Conservation (phyloP, 768 basidiomycete genomes). For the Boletus rubroflammeus region DNA sequence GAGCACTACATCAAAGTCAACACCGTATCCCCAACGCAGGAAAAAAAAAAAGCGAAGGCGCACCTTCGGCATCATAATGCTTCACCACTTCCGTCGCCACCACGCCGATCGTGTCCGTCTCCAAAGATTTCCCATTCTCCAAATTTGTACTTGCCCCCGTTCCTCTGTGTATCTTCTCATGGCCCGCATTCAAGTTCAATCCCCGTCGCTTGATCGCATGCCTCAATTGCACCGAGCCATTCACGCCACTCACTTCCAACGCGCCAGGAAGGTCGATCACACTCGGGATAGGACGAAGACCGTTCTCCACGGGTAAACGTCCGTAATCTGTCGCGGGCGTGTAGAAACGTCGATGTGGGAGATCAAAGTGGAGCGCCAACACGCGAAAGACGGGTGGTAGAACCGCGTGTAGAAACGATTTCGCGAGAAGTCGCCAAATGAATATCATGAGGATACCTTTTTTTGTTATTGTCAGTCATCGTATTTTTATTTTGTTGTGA, state of each 20-base stretch:
- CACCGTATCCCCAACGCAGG: not conserved
- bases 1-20: slow-evolving; percentile 50
- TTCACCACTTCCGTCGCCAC: slow-evolving; percentile 37
- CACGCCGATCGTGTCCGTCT: slow-evolving; percentile 31
- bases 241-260: slow-evolving; percentile 38
- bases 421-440: slow-evolving; percentile 84
- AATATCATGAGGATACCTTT: slow-evolving; percentile 77
- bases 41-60: slow-evolving; percentile 23
- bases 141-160: slow-evolving; percentile 30
- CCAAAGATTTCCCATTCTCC: slow-evolving; percentile 21
- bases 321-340: slow-evolving; percentile 88
- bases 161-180: slow-evolving; percentile 8
- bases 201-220: slow-evolving; percentile 28
- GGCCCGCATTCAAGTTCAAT: slow-evolving; percentile 1
- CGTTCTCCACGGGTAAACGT: slow-evolving; percentile 54
- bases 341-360: slow-evolving; percentile 87
- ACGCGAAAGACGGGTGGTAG: slow-evolving; percentile 85
- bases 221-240: slow-evolving; percentile 35
- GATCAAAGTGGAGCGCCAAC: slow-evolving; percentile 58
- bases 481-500: not conserved
- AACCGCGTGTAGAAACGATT: slow-evolving; percentile 64
- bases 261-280: slow-evolving; percentile 71
- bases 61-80: slow-evolving; percentile 86
- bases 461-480: not conserved
- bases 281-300: slow-evolving; percentile 73